Base-by-base conservation (phyloP, 1,284 basidiomycete genomes). In the Mycena citricolor region DNA sequence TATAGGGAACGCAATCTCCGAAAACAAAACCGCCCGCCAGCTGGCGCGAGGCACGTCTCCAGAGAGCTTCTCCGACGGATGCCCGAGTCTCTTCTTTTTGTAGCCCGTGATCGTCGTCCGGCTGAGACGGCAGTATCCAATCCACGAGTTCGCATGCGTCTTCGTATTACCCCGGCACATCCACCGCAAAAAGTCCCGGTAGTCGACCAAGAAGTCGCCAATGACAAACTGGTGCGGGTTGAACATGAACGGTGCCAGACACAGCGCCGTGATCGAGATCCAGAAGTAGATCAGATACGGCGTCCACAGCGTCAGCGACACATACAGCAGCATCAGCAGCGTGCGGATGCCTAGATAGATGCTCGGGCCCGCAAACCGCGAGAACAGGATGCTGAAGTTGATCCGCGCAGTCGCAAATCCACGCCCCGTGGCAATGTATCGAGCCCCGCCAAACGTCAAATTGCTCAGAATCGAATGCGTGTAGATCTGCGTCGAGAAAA, bases 401-500 rank as follows among this genome's bases (percentile, higher is more conserved):
- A 95, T 90, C 44, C 94, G 79, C 16, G 90, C 90, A 6, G 94
- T 97, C 13, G 94, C 94, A 62, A 97, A 97, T 32, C 94, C 94
- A 78, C 94, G 90, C 46, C 94, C 94, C n/a, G 94, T 97, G n/a
- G 94, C 93, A 57, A 97, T 97, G 67, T 97, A 97, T 49, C 94
- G 82, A 39, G 94, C 94, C 49, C 94, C 94, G 67, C 94, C 94
- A 52, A 95, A 95, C 4, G 90, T 94, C 70, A 97, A 72, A 68
- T 97, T 94, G 67, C 85, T 95, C 55, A 95, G 69, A 62, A 97
- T 94, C 22, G 94, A 97, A 61, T 97, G 90, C 39, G 92, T 92
- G 64, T 93, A 92, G 61, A 97, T 97, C 67, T 97, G 94, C 0
- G 94, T 97, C 17, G 90, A 88, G 71, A 97, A 97, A 39, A 97